Evolutionary conservation across 2,329 filamentous ascomycete genomes (phyloP).

Genomic region (Fusarium veterinarium): DNA sequence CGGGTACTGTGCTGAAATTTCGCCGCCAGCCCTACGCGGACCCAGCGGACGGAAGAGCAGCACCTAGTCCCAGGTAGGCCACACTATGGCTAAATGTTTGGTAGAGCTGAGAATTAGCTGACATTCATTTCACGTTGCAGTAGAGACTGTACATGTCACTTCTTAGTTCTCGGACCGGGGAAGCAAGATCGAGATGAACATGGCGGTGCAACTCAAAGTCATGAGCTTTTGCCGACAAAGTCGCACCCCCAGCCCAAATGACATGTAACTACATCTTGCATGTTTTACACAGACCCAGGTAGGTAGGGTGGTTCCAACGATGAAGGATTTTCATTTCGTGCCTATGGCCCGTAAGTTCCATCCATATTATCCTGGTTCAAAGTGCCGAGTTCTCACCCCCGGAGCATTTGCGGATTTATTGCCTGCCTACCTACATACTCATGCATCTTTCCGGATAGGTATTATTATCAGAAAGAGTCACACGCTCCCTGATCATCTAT

Average conservation of each 20-base stretch:
- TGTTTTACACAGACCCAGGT: background rate
- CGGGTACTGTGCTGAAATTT: background rate
- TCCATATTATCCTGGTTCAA: constrained; percentile 8
- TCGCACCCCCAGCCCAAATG: background rate
- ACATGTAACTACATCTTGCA: background rate
- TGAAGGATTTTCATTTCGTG: background rate
- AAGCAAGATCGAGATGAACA: constrained; percentile 3
- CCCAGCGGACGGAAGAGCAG: constrained; percentile 1
- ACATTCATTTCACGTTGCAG: constrained; percentile 1
- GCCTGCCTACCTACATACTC: background rate
- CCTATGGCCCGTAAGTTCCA: background rate
- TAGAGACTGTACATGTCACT: background rate
- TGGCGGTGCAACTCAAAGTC: background rate
- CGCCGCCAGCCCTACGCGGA: constrained; percentile 32
- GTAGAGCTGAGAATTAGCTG: background rate
- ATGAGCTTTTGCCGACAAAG: constrained; percentile 12
- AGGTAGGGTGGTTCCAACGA: background rate
- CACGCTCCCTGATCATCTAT: background rate
- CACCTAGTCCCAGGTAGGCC: background rate
- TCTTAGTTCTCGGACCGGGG: background rate
- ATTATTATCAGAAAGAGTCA: background rate
- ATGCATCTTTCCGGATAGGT: background rate
- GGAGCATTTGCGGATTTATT: constrained; percentile 6
- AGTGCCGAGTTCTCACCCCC: constrained; percentile 1
- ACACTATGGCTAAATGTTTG: background rate